Percentiles rank a stretch among this genome's conserved stretches.
Conservation (phyloP, 2,329 filamentous ascomycete genomes). For the Aspergillus neotritici region DNA sequence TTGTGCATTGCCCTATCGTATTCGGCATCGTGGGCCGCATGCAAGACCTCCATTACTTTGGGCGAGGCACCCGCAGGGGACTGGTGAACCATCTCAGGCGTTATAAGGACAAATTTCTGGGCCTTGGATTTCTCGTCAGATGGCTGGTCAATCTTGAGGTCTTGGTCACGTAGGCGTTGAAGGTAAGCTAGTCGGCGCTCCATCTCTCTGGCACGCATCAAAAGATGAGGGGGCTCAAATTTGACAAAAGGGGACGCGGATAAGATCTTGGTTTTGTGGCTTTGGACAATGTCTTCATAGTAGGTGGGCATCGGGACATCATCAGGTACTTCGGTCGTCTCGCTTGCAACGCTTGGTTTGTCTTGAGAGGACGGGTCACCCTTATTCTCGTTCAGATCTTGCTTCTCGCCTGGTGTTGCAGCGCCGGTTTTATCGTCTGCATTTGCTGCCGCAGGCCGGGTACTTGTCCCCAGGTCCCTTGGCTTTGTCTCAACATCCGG, state of each 20-base stretch:
- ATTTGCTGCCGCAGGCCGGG: conserved; percentile 1
- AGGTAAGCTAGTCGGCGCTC: conserved; percentile 78
- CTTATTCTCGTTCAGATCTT: conserved; percentile 13
- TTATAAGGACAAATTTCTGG: conserved; percentile 81
- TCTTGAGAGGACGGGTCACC: conserved; percentile 13
- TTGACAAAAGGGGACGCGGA: conserved; percentile 96
- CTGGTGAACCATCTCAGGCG: conserved; percentile 89
- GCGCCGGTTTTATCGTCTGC: conserved; percentile 5
- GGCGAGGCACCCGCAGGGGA: conserved; percentile 72
- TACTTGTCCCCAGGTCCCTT: conserved; percentile 5
- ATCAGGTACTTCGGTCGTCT: conserved; percentile 57
- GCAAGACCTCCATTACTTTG: conserved; percentile 87
- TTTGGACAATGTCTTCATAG: conserved; percentile 90
- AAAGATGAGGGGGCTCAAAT: conserved; percentile 85
- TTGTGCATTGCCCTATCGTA: conserved; percentile 93
- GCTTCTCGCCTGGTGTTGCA: conserved; percentile 11
- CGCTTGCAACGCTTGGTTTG: conserved; percentile 11
- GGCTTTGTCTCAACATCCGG: conserved; percentile 29
- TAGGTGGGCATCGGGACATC: conserved; percentile 82
- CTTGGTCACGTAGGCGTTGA: conserved; percentile 73
- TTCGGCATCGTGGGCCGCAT: conserved; percentile 92
- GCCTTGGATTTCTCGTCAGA: conserved; percentile 58
- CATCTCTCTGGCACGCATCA: conserved; percentile 87
- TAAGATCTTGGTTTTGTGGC: conserved; percentile 85
- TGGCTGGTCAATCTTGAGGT: conserved; percentile 35